Percentiles rank a stretch among this genome's conserved stretches.
Evolutionary conservation across 495 filamentous ascomycete species (phyloP).

Genomic region (Neurospora sp.): DNA sequence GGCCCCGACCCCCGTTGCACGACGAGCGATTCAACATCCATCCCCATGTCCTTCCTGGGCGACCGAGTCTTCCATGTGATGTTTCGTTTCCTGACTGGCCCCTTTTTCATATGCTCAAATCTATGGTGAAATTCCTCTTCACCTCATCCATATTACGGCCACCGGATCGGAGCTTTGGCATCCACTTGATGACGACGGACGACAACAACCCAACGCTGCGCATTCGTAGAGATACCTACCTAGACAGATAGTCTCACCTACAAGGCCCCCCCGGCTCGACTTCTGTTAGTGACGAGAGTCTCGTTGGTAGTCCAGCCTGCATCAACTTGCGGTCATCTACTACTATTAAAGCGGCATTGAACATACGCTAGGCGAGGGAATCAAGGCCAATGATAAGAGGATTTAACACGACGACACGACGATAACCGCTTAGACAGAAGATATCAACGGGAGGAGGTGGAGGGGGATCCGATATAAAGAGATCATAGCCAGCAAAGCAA

Average conservation of each 20-base stretch:
- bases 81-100: neutral
- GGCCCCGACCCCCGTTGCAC: neutral
- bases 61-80: neutral
- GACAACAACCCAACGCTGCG: neutral
- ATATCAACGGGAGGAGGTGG: neutral
- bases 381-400: neutral
- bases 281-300: neutral
- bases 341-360: neutral
- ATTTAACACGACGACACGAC: neutral
- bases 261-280: neutral
- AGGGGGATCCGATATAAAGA: neutral
- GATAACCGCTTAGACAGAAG: neutral
- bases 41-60: neutral
- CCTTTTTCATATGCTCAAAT: neutral
- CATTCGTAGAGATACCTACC: neutral
- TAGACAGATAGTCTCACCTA: neutral
- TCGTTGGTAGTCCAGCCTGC: neutral
- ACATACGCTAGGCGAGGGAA: neutral
- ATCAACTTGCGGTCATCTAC: neutral
- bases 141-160: neutral
- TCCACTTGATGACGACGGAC: neutral
- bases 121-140: neutral
- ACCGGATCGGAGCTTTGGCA: neutral
- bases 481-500: constrained; percentile 8
- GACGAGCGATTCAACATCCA: neutral